Evolutionary conservation across 2,329 filamentous ascomycete species (phyloP).

Genomic region (Aspergillus phoenicis): DNA sequence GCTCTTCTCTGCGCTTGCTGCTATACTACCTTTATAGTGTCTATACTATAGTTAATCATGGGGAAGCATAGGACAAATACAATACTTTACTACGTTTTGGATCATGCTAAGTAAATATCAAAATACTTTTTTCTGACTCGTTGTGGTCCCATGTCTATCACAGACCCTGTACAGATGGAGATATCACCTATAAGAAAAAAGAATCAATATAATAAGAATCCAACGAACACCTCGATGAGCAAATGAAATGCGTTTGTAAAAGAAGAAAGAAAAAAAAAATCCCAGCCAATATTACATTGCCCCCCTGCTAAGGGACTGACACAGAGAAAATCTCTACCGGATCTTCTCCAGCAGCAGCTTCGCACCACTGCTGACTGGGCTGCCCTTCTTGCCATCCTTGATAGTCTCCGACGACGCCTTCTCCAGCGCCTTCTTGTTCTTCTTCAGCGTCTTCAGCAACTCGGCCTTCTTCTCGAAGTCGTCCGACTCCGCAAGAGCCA

Average conservation of each 20-base stretch:
- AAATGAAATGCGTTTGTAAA: neutral
- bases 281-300: conserved; percentile 8
- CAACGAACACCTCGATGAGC: neutral
- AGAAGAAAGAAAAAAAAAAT: neutral
- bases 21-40: too few species aligned
- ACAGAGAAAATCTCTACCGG: conserved; percentile 18
- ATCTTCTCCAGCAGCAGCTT: conserved; percentile 44
- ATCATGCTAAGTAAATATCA: neutral
- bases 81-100: too few species aligned
- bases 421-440: conserved; percentile 71
- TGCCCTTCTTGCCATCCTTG: conserved; percentile 45
- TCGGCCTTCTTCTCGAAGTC: conserved; percentile 69
- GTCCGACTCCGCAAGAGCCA: conserved; percentile 75
- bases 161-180: conserved; percentile 18
- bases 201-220: neutral
- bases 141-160: conserved; percentile 9
- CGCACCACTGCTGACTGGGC: conserved; percentile 50
- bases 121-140: conserved; percentile 15
- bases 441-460: conserved; percentile 69
- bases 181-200: conserved; percentile 7
- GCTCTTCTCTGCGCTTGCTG: too few species aligned
- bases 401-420: conserved; percentile 57
- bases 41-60: too few species aligned
- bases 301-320: neutral
- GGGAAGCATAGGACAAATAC: too few species aligned